Evolutionary conservation across 306 rosid genomes (phyloP).

Genomic region (Vicia villosa): DNA sequence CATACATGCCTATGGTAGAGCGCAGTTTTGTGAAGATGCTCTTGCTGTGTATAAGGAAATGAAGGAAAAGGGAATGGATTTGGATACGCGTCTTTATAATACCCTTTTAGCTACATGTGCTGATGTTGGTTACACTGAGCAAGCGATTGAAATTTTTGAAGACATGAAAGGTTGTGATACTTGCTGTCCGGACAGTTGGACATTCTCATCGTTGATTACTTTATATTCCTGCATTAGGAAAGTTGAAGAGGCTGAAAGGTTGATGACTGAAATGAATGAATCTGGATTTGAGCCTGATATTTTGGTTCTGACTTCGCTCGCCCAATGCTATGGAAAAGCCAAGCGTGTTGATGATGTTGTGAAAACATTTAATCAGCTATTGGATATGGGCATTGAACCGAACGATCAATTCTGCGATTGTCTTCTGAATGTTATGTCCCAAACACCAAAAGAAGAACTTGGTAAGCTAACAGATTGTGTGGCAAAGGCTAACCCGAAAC

Average conservation of each 20-base stretch:
- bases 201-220: too few species aligned
- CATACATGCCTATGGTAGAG: slow-evolving; percentile 73
- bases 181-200: too few species aligned
- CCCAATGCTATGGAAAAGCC: slow-evolving; percentile 94
- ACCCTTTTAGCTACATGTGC: too few species aligned
- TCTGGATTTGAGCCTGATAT: slow-evolving; percentile 79
- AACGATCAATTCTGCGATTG: slow-evolving; percentile 87
- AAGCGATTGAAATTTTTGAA: too few species aligned
- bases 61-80: slow-evolving; percentile 91
- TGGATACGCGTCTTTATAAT: too few species aligned
- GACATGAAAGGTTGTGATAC: too few species aligned
- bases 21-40: slow-evolving; percentile 75
- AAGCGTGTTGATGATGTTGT: slow-evolving; percentile 81
- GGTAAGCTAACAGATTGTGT: slow-evolving; percentile 62
- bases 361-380: slow-evolving; percentile 65
- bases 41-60: slow-evolving; percentile 73
- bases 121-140: too few species aligned
- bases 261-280: slow-evolving; percentile 73
- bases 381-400: slow-evolving; percentile 71
- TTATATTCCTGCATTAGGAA: too few species aligned
- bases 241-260: slow-evolving; percentile 80
- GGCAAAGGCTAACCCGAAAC: slow-evolving; percentile 68
- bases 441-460: slow-evolving; percentile 77
- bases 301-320: slow-evolving; percentile 85
- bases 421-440: slow-evolving; percentile 90